Conservation (phyloP, 306 rosid genomes). For the Luffa aegyptiaca region DNA sequence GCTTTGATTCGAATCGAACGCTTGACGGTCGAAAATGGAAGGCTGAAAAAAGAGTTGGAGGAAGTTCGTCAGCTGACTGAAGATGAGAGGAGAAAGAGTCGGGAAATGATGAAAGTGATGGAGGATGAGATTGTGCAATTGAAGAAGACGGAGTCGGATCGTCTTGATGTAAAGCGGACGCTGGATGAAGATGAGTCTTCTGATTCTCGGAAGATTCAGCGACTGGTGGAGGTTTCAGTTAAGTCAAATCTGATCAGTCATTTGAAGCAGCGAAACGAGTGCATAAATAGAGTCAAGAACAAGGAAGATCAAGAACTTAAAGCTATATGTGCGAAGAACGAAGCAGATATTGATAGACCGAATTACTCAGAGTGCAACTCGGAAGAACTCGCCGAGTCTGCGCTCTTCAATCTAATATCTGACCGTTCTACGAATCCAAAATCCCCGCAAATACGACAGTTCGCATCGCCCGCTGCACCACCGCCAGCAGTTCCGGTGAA, state of each 20-base stretch:
- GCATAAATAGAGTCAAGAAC: conserved; percentile 15
- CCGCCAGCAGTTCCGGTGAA: neutral
- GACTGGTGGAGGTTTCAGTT: conserved; percentile 31
- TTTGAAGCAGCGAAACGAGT: conserved; percentile 34
- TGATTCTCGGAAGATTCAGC: conserved; percentile 49
- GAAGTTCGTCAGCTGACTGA: conserved; percentile 23
- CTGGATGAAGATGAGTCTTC: conserved; percentile 29
- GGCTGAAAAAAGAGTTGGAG: conserved; percentile 26
- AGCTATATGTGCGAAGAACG: conserved; percentile 33
- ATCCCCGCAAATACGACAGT: conserved; percentile 53
- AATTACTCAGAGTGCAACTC: conserved; percentile 57
- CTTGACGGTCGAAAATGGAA: conserved; percentile 39
- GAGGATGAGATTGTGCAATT: conserved; percentile 49
- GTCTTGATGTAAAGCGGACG: conserved; percentile 7
- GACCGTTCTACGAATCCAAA: conserved; percentile 72
- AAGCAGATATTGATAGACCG: conserved; percentile 30
- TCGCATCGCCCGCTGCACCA: conserved; percentile 7
- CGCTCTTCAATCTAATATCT: conserved; percentile 37
- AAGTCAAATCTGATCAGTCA: conserved; percentile 39
- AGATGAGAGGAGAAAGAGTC: conserved; percentile 31
- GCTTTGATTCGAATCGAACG: conserved; percentile 22
- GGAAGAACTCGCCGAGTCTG: conserved; percentile 60
- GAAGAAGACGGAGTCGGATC: conserved; percentile 35
- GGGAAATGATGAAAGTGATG: conserved; percentile 30
- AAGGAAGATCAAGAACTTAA: conserved; percentile 22